These are phyloP conservation scores for Ophiorrhiza pumila DNA, from an alignment of 257 asterid genomes.

Conservation along the genomic window DNA sequence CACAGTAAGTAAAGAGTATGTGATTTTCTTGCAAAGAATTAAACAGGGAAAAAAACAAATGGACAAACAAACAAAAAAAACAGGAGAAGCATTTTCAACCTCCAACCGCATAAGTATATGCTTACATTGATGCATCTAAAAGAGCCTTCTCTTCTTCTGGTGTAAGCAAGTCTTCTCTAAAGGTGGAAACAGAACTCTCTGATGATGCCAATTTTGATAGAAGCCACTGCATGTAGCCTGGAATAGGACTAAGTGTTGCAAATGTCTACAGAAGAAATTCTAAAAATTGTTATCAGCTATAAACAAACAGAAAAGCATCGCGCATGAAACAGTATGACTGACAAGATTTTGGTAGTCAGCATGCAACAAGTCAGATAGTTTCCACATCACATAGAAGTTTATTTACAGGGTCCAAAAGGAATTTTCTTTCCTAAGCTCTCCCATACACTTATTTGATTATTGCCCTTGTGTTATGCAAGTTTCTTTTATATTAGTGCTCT, in stretches of 20 bases:
- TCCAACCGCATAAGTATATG: constrained; percentile 1
- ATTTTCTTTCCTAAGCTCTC: neutral
- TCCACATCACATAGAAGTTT: neutral
- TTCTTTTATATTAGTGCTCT: neutral
- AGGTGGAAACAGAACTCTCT: constrained; percentile 62
- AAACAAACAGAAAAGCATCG: neutral
- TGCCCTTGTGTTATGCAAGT: neutral
- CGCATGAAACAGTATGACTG: neutral
- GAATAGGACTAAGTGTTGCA: constrained; percentile 97
- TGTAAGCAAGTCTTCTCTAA: constrained; percentile 68
- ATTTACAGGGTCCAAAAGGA: too few relatives aligned
- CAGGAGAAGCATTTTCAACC: neutral
- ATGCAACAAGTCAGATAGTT: neutral
- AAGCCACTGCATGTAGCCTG: constrained; percentile 93
- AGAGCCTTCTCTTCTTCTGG: constrained; percentile 75
- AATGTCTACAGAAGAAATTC: constrained; percentile 61
- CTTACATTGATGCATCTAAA: constrained; percentile 62
- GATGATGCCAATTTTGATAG: constrained; percentile 68
- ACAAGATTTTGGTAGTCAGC: neutral
- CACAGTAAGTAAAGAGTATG: neutral
- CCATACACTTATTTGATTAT: neutral
- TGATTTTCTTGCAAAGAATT: neutral
- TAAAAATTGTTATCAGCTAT: constrained; percentile 19
- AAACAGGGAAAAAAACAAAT: neutral
- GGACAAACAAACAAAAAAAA: neutral